Evolutionary conservation across 257 asterid species (phyloP), one percentile per base, ranked within the genome.

Genomic region (Jasminum sambac): DNA sequence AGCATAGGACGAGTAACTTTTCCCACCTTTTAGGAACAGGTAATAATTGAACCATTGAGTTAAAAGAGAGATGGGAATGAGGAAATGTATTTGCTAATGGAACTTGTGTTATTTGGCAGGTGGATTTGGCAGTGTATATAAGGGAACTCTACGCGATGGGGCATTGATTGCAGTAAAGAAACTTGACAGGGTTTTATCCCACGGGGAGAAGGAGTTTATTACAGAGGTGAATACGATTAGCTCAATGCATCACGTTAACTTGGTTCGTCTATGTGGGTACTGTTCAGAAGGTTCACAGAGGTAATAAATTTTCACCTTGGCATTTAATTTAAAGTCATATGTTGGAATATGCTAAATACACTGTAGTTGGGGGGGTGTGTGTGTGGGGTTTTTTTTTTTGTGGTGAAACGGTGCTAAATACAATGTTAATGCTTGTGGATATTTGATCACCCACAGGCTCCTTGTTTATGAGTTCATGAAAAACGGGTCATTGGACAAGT

Each of bases 211-310:
- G 75, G 98, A 89, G 81, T 92, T 92, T 40, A 73, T 92, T 23
- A 92, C 96, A 1, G 98, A 92, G 77, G 98, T 92, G 78, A 92
- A 82, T 78, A 88, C 96, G 6, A 92, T 92, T 9, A 84, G 98
- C 77, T 90, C 98, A 11, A 92, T 90, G 98, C 96, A 92, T 82
- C 98, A 92, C 42, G 81, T 88, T 96, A 92, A 90, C 80, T 79
- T 90, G 85, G 96, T 92, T 40, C 87, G 90, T 11, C 81, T 92
- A 23, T 87, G 91, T 4, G 98, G 96, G 42, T 92, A 90, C 71
- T 90, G 98, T 71, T 87, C 98, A 0, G 96, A 92, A 67, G 92
- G 95, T 13, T 66, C 83, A 67, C 87, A 85, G 34, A 74, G 98
- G 98, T 89, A 62, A 55, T 55, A 55, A 19, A 55, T 23, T 55